Conservation (phyloP, 1,284 basidiomycete species). For the Ceratobasidium sp. region DNA sequence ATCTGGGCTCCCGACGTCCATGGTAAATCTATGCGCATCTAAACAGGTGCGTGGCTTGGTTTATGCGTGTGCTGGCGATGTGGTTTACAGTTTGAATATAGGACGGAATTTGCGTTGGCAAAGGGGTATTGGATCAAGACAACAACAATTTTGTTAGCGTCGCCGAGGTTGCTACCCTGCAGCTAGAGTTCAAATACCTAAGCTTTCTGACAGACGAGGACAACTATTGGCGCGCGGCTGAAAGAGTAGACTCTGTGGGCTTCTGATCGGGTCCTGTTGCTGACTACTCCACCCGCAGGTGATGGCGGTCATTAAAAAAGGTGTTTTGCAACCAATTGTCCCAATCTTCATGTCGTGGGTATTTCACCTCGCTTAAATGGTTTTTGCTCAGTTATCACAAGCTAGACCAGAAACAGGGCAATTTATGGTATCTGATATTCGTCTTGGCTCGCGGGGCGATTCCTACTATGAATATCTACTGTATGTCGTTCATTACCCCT, state of each 20-base stretch:
- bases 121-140: slow-evolving; percentile 73
- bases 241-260: slow-evolving; percentile 64
- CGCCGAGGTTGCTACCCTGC: slow-evolving; percentile 84
- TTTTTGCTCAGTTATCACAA: not conserved
- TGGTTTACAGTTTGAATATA: slow-evolving; percentile 1
- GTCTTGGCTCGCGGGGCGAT: slow-evolving; percentile 91
- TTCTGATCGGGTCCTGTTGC: slow-evolving; percentile 9
- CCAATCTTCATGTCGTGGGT: slow-evolving; percentile 86
- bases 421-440: slow-evolving; percentile 80
- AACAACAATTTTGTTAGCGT: slow-evolving; percentile 78
- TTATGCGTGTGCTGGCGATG: not conserved
- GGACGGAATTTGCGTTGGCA: slow-evolving; percentile 51
- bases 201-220: slow-evolving; percentile 79
- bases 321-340: slow-evolving; percentile 60
- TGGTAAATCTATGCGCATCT: slow-evolving; percentile 74
- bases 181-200: slow-evolving; percentile 91
- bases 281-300: slow-evolving; percentile 60
- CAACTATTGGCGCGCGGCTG: slow-evolving; percentile 83
- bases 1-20: slow-evolving; percentile 82
- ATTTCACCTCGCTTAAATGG: slow-evolving; percentile 28
- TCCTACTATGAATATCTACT: slow-evolving; percentile 94
- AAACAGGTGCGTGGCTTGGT: slow-evolving; percentile 10
- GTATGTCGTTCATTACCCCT: slow-evolving; percentile 57
- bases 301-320: slow-evolving; percentile 73
- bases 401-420: slow-evolving; percentile 71